Conservation (phyloP, 208 protist genomes). For the Borovskyia barvae region DNA sequence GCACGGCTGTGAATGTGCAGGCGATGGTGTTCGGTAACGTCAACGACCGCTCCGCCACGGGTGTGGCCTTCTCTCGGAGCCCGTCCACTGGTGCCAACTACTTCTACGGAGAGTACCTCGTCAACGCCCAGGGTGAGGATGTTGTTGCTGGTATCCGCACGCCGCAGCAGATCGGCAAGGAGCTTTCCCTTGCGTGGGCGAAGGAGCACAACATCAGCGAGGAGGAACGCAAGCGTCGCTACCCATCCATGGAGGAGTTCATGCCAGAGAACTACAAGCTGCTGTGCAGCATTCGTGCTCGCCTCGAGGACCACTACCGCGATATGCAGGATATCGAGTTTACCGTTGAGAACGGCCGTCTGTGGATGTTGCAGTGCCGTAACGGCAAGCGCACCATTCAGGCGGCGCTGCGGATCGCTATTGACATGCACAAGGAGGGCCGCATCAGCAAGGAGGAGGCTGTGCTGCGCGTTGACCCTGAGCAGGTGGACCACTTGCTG, state of each 20-base stretch:
- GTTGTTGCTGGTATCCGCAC: slow-evolving; percentile 96
- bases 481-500: slow-evolving; percentile 89
- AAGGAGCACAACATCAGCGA: slow-evolving; percentile 69
- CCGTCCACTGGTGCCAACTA: slow-evolving; percentile 91
- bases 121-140: slow-evolving; percentile 96
- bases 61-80: slow-evolving; percentile 94
- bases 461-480: slow-evolving; percentile 79
- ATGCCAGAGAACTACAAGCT: slow-evolving; percentile 88
- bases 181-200: slow-evolving; percentile 64
- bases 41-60: slow-evolving; percentile 89
- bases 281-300: slow-evolving; percentile 74
- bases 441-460: slow-evolving; percentile 90
- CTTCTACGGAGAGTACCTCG: slow-evolving; percentile 95
- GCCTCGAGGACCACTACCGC: slow-evolving; percentile 90
- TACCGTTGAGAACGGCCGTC: slow-evolving; percentile 92
- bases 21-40: slow-evolving; percentile 96
- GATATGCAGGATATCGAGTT: slow-evolving; percentile 98
- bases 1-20: slow-evolving; percentile 95
- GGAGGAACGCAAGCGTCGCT: slow-evolving; percentile 53
- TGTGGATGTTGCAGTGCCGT: slow-evolving; percentile 95
- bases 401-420: slow-evolving; percentile 85
- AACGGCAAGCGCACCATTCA: slow-evolving; percentile 93
- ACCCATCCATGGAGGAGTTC: slow-evolving; percentile 81
- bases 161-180: slow-evolving; percentile 79
- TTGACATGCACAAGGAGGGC: slow-evolving; percentile 92